Base-by-base conservation (phyloP, 305 asterid genomes). In the Fraxinus baroniana region DNA sequence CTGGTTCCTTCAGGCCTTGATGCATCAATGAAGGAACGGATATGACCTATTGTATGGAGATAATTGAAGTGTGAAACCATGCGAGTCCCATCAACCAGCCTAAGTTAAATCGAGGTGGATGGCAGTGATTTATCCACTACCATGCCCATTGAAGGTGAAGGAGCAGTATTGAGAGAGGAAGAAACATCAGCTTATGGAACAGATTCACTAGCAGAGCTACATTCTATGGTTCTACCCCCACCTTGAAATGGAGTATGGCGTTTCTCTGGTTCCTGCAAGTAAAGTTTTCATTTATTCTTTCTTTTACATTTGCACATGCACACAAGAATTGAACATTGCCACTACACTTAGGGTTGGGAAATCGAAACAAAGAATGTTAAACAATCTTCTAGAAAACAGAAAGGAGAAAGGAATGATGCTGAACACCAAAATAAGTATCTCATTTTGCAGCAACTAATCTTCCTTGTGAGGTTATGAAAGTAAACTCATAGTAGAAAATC, bases 21-120 rank as follows among this genome's bases (percentile, higher is more conserved):
- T 62, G 94, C 91, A 81, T 94, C 90, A 20, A 95, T 92, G 88
- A 91, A 91, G 79, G 91, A 80, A 8, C 90, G 94, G 64, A 94
- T 86, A 78, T 95, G 94, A 9, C 88, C 93, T 12, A 95, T 80
- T 0, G 98, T 93, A 22, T 95, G 98, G 87, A 88, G 92, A 83
- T 88, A 81, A 85, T 95, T 95, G 95, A 95, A 95, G 83, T 82
- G 97, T 17, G 92, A 91, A 41, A 41, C 52, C 49, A 41, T 41
- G 52, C 52, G 17, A 10, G 52, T 41, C 52, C 52, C 52, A 44
- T 95, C 98, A 39, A 90, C 93, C 82, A 94, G 89, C 86, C 97
- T 89, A 18, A 95, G 91, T 80, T 94, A 98, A 83, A 95, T 88
- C 18, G 97, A 89, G 80, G 98, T 94, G 81, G 95, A 92, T 0